These are phyloP conservation scores for Filosporella fistucella DNA, from an alignment of 495 filamentous ascomycete species.

Conservation along the genomic window DNA sequence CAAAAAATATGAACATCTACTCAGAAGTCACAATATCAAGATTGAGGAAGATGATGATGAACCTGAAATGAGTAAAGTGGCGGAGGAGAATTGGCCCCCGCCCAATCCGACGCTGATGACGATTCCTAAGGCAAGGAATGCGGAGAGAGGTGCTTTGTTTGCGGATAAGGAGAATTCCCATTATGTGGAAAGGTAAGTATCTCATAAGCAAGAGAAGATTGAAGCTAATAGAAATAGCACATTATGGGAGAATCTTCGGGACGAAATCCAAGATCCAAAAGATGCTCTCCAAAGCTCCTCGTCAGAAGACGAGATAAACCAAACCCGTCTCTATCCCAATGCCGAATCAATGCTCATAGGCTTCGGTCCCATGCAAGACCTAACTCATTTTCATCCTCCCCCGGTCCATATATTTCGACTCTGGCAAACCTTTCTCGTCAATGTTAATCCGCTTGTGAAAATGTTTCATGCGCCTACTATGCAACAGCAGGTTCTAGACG, in stretches of 20 bases:
- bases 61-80: conserved; percentile 30
- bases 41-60: conserved; percentile 26
- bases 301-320: conserved; percentile 56
- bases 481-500: conserved; percentile 45
- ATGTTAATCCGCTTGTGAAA: conserved; percentile 66
- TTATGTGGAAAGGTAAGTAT: conserved; percentile 24
- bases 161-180: conserved; percentile 17
- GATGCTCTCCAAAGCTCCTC: conserved; percentile 44
- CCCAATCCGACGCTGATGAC: conserved; percentile 13
- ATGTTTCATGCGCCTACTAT: conserved; percentile 65
- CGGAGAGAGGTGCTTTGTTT: conserved; percentile 11
- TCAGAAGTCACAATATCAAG: conserved; percentile 42
- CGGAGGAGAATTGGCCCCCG: neutral
- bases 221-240: conserved; percentile 8
- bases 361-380: conserved; percentile 22
- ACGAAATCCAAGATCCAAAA: conserved; percentile 20
- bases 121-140: conserved; percentile 31
- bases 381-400: conserved; percentile 56
- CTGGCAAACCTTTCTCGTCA: conserved; percentile 65
- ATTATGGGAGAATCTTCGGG: conserved; percentile 23
- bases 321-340: conserved; percentile 29
- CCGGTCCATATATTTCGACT: conserved; percentile 65
- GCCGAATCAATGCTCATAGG: conserved; percentile 15
- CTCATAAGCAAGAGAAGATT: too few relatives aligned
- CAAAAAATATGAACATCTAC: conserved; percentile 47